phyloP scores from a whole-genome alignment of 2,329 filamentous ascomycete genomes.

The Diaporthe eres region DNA sequence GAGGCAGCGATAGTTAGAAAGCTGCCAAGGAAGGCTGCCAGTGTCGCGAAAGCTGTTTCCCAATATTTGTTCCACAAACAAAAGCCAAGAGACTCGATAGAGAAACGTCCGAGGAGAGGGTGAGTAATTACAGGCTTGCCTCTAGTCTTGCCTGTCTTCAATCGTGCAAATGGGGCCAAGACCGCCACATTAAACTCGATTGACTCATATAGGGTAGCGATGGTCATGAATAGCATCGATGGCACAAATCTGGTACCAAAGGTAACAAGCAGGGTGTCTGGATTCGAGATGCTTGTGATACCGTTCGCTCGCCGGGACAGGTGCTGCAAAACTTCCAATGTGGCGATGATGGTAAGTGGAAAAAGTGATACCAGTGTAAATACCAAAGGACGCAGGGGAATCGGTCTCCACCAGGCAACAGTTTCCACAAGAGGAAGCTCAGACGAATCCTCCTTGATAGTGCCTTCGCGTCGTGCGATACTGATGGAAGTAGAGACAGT shows the following conservation, averaged over 20 bases:
- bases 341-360: not conserved
- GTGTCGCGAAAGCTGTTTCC: not conserved
- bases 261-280: not conserved
- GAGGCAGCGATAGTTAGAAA: not conserved
- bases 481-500: not conserved
- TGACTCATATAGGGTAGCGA: not conserved
- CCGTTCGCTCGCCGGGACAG: not conserved
- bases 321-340: not conserved
- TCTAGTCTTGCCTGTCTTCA: not conserved
- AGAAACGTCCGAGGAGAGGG: not conserved
- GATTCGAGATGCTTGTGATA: not conserved
- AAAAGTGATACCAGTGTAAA: not conserved
- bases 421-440: not conserved
- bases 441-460: not conserved
- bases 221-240: not conserved
- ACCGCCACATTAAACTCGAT: not conserved
- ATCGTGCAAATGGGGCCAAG: not conserved
- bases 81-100: not conserved
- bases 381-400: not conserved
- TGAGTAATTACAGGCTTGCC: not conserved
- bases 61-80: not conserved
- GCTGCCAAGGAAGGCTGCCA: not conserved
- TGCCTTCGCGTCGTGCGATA: not conserved
- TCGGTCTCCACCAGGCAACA: not conserved
- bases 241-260: constrained; percentile 4